Evolutionary conservation across 208 protist genomes (phyloP).

Genomic region (Trypanosoma melophagium): DNA sequence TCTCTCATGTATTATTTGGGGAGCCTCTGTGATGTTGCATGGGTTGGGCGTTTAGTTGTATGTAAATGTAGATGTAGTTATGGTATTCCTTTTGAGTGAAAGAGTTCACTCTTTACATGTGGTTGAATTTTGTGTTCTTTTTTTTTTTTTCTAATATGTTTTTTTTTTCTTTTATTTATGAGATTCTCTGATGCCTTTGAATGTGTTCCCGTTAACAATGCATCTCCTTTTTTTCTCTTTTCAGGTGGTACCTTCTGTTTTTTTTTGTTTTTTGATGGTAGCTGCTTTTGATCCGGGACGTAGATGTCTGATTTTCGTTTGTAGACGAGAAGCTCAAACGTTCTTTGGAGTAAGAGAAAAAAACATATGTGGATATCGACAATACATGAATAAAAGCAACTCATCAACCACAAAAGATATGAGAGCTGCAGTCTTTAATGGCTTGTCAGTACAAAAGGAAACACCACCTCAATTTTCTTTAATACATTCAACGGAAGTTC

Average conservation of each 20-base stretch:
- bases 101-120: too few relatives aligned
- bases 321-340: too few relatives aligned
- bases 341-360: background rate
- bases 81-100: too few relatives aligned
- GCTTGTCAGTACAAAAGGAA: background rate
- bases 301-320: background rate
- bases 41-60: background rate
- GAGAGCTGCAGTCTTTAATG: background rate
- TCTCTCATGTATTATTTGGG: too few relatives aligned
- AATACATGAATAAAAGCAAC: background rate
- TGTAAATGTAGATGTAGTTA: conserved; percentile 4
- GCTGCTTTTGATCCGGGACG: background rate
- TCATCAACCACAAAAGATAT: too few relatives aligned
- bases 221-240: conserved; percentile 16
- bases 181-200: background rate
- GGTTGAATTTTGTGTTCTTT: background rate
- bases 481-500: background rate
- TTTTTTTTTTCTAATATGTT: background rate
- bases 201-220: background rate
- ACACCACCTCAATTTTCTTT: background rate
- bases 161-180: background rate
- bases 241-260: background rate
- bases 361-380: background rate
- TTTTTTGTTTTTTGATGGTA: conserved; percentile 1
- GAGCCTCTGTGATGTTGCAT: too few relatives aligned